A percentile compares a stretch with the other conserved stretches of the same genome.
Evolutionary conservation across 2,329 filamentous ascomycete species (phyloP).

Genomic region (Fusarium sp.): DNA sequence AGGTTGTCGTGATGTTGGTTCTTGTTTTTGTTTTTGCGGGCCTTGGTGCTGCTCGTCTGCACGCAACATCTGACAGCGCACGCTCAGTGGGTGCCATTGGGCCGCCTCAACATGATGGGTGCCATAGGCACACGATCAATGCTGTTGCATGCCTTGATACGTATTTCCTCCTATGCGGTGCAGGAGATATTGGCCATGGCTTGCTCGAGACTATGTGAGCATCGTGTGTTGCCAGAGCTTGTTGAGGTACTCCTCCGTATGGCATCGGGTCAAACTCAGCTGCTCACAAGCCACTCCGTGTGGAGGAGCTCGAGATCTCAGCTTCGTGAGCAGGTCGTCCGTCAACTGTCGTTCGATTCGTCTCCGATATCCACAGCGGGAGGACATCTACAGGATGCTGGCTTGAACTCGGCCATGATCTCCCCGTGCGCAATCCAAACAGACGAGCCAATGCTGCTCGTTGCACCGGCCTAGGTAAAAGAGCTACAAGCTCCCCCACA

Average conservation of each 20-base stretch:
- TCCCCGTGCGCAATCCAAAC: slow-evolving; percentile 6
- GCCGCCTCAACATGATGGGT: slow-evolving; percentile 13
- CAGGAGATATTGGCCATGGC: slow-evolving; percentile 2
- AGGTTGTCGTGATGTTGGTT: slow-evolving; percentile 27
- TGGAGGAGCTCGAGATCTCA: slow-evolving; percentile 9
- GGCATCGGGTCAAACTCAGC: not conserved
- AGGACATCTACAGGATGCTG: not conserved
- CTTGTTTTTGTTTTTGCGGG: slow-evolving; percentile 28
- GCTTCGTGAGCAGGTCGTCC: slow-evolving; percentile 1
- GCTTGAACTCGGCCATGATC: slow-evolving; percentile 11
- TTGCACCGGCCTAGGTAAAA: slow-evolving; percentile 13
- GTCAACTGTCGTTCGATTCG: slow-evolving; percentile 2
- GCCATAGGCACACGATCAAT: slow-evolving; percentile 25
- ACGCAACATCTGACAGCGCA: slow-evolving; percentile 17
- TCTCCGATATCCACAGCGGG: slow-evolving; percentile 26
- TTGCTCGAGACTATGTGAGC: slow-evolving; percentile 3
- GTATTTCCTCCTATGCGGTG: not conserved
- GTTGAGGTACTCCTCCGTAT: not conserved
- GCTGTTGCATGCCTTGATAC: not conserved
- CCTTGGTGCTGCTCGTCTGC: slow-evolving; percentile 30
- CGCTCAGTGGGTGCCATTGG: slow-evolving; percentile 29
- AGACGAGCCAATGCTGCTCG: slow-evolving; percentile 29
- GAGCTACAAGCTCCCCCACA: slow-evolving; percentile 28
- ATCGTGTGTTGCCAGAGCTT: slow-evolving; percentile 8
- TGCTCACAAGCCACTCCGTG: slow-evolving; percentile 5